A percentile compares a stretch with the other conserved stretches of the same genome.
phyloP scores from a whole-genome alignment of 768 basidiomycete genomes.

The Hysterangium stoloniferum region DNA sequence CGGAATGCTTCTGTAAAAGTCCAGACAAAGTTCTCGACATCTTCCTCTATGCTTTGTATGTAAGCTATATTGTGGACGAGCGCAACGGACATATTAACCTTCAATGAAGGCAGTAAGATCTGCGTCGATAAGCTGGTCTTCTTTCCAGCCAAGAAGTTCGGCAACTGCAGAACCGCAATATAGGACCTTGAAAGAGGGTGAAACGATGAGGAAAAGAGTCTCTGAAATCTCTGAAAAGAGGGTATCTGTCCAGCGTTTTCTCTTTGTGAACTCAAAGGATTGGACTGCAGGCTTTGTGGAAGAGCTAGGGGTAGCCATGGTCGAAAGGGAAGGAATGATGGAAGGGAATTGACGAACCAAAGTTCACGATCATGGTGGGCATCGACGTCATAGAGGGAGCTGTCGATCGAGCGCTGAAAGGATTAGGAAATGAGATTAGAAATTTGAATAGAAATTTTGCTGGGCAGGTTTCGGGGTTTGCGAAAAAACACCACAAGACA shows the following conservation, averaged over 20 bases:
- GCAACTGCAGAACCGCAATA: slow-evolving; percentile 62
- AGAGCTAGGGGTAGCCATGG: slow-evolving; percentile 1
- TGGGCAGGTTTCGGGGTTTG: too few relatives aligned
- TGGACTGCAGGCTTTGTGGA: slow-evolving; percentile 1
- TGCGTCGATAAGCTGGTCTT: slow-evolving; percentile 61
- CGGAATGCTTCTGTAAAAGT: slow-evolving; percentile 51
- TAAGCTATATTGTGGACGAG: too few relatives aligned
- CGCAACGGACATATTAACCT: slow-evolving; percentile 33
- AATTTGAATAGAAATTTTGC: too few relatives aligned
- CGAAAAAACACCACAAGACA: too few relatives aligned
- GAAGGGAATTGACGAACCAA: not conserved
- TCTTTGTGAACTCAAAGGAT: slow-evolving; percentile 77
- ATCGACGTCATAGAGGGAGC: not conserved
- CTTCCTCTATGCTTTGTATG: slow-evolving; percentile 37
- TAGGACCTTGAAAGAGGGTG: slow-evolving; percentile 51
- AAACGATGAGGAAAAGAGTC: slow-evolving; percentile 61
- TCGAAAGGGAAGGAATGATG: not conserved
- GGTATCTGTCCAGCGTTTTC: slow-evolving; percentile 83
- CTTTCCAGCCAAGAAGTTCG: slow-evolving; percentile 73
- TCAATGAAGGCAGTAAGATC: slow-evolving; percentile 60
- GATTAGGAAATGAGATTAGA: too few relatives aligned
- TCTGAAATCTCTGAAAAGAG: slow-evolving; percentile 71
- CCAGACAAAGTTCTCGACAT: slow-evolving; percentile 37
- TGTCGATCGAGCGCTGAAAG: not conserved
- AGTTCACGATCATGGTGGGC: not conserved